Conservation (phyloP, 306 rosid genomes). For the Begonia loranthoides region DNA sequence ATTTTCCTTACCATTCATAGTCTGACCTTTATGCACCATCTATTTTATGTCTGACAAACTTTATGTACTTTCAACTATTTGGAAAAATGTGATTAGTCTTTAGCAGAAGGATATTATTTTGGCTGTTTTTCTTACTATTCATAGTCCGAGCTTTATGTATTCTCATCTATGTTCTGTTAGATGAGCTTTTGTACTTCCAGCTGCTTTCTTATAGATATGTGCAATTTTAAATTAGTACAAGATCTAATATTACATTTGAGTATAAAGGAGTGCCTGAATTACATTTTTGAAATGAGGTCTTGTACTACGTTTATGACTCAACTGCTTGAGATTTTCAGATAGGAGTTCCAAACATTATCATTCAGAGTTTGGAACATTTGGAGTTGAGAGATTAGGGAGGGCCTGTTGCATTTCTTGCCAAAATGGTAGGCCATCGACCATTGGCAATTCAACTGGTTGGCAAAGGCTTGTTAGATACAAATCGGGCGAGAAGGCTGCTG, state of each 20-base stretch:
- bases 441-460: constrained; percentile 69
- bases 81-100: neutral
- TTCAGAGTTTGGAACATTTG: constrained; percentile 59
- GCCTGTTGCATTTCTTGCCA: constrained; percentile 90
- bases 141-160: too few species aligned
- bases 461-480: constrained; percentile 72
- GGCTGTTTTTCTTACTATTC: too few species aligned
- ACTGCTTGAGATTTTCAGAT: constrained; percentile 39
- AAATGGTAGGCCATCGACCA: constrained; percentile 70
- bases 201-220: too few species aligned
- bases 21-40: too few species aligned
- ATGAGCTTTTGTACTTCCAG: too few species aligned
- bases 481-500: constrained; percentile 58
- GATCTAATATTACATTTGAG: too few species aligned
- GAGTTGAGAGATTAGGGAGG: constrained; percentile 60
- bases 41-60: too few species aligned
- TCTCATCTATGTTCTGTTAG: too few species aligned
- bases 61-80: neutral
- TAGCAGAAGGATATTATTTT: neutral
- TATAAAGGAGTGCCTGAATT: too few species aligned
- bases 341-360: constrained; percentile 60
- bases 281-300: too few species aligned
- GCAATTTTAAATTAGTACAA: too few species aligned
- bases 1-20: neutral
- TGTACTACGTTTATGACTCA: constrained; percentile 11